A percentile compares a stretch with the other conserved stretches of the same genome.
phyloP scores from a whole-genome alignment of 495 filamentous ascomycete genomes.

The Sabuloglossum arenarium region DNA sequence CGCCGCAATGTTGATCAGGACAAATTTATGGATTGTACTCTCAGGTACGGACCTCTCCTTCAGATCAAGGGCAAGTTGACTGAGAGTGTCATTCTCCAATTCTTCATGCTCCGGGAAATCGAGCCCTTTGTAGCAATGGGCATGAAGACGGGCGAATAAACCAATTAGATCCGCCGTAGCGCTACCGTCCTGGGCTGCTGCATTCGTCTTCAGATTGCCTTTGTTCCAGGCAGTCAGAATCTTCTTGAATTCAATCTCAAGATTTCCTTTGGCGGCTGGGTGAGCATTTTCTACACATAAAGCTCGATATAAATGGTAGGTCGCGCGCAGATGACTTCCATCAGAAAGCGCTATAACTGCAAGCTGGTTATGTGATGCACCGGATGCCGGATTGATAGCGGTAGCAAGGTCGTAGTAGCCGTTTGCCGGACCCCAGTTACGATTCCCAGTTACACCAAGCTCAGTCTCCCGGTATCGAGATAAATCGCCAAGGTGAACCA shows the following conservation, averaged over 20 bases:
- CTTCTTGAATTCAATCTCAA: conserved; percentile 65
- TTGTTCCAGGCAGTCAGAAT: conserved; percentile 38
- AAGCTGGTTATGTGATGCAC: conserved; percentile 69
- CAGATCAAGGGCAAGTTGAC: conserved; percentile 49
- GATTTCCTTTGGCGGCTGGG: conserved; percentile 46
- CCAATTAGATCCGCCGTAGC: conserved; percentile 35
- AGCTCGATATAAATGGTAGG: conserved; percentile 78
- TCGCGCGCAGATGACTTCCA: conserved; percentile 54
- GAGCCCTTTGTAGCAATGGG: conserved; percentile 54
- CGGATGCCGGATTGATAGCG: conserved; percentile 55
- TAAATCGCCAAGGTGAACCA: conserved; percentile 77
- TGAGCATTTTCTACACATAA: conserved; percentile 51
- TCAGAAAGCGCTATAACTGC: conserved; percentile 65
- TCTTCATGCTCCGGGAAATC: conserved; percentile 57
- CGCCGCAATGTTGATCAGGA: conserved; percentile 69
- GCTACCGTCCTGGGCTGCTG: conserved; percentile 25
- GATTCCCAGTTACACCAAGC: conserved; percentile 32
- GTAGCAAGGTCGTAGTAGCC: conserved; percentile 72
- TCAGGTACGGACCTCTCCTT: conserved; percentile 42
- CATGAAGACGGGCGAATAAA: conserved; percentile 81
- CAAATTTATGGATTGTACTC: conserved; percentile 51
- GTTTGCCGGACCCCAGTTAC: conserved; percentile 59
- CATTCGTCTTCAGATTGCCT: conserved; percentile 30
- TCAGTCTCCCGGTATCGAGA: conserved; percentile 74
- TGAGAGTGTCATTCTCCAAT: conserved; percentile 68